phyloP scores from a whole-genome alignment of 1,284 basidiomycete species.

The Trichosporon inkin region DNA sequence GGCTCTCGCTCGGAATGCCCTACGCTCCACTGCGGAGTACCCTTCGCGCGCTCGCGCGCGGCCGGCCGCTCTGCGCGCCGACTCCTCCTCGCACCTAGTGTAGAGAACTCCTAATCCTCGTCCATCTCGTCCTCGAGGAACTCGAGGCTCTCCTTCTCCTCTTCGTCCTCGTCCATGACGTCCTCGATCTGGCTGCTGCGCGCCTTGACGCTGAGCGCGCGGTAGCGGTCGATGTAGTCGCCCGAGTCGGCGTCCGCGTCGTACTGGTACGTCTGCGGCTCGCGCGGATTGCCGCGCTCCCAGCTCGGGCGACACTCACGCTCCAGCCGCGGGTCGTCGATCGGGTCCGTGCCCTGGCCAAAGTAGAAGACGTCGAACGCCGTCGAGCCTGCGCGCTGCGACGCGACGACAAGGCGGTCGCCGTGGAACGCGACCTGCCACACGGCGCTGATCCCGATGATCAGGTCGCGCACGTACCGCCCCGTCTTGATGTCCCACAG shows the following conservation, averaged over 20 bases:
- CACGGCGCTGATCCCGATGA: constrained; percentile 82
- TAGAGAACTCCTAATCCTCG: constrained; percentile 4
- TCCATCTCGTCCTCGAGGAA: constrained; percentile 5
- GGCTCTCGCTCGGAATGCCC: too few species aligned
- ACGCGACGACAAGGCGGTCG: constrained; percentile 85
- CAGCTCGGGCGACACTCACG: constrained; percentile 33
- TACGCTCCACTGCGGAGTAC: background rate
- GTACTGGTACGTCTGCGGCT: constrained; percentile 37
- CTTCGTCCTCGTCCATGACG: constrained; percentile 4
- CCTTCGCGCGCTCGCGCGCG: background rate
- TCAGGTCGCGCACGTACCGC: constrained; percentile 72
- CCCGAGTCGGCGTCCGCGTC: constrained; percentile 18
- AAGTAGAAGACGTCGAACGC: constrained; percentile 51
- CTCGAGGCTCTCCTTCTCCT: background rate
- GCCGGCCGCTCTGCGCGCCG: background rate
- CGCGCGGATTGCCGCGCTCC: constrained; percentile 35
- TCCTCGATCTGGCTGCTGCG: background rate
- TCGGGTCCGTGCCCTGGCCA: constrained; percentile 21
- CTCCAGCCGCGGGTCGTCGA: constrained; percentile 44
- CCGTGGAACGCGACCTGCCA: constrained; percentile 96
- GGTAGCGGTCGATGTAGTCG: constrained; percentile 4
- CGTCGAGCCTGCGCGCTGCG: constrained; percentile 71
- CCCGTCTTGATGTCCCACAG: constrained; percentile 92
- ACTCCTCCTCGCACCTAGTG: background rate
- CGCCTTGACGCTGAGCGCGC: background rate